These are phyloP conservation scores for Saccharomycopsis microspora DNA, from an alignment of 805 yeast species.

Conservation along the genomic window DNA sequence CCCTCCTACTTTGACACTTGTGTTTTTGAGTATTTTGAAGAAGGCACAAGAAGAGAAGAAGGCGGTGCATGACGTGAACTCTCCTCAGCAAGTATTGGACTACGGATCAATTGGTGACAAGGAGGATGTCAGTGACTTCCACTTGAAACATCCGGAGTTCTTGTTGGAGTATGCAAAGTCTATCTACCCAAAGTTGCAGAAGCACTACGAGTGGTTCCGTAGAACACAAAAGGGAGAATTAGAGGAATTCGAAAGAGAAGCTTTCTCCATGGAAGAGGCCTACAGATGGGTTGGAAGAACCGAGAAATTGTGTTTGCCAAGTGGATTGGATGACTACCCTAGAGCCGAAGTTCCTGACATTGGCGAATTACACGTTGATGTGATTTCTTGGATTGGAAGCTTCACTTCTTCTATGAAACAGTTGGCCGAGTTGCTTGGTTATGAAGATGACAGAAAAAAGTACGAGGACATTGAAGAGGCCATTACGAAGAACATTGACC, in stretches of 20 bases:
- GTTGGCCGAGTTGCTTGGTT: conserved; percentile 53
- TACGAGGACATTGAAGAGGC: conserved; percentile 44
- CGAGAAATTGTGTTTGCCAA: conserved; percentile 71
- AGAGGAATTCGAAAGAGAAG: conserved; percentile 56
- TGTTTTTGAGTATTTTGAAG: conserved; percentile 46
- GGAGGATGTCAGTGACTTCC: conserved; percentile 35
- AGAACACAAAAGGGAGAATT: conserved; percentile 66
- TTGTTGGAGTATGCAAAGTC: conserved; percentile 43
- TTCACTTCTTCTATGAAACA: conserved; percentile 76
- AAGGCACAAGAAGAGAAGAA: conserved; percentile 24
- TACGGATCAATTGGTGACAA: conserved; percentile 6
- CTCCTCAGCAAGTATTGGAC: conserved; percentile 22
- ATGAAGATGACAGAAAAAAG: conserved; percentile 42
- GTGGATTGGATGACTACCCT: conserved; percentile 95
- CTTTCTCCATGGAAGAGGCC: conserved; percentile 37
- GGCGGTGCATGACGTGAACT: conserved; percentile 21
- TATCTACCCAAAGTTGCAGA: conserved; percentile 66
- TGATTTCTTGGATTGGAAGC: conserved; percentile 86
- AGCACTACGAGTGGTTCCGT: conserved; percentile 80
- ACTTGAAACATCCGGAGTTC: conserved; percentile 48
- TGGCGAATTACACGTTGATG: conserved; percentile 85
- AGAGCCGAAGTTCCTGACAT: conserved; percentile 70
- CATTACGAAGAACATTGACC: conserved; percentile 54
- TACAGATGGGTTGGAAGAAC: conserved; percentile 95
- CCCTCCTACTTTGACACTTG: conserved; percentile 87